Base-by-base conservation (phyloP, 2,329 filamentous ascomycete species). In the Xenoacremonium recifei region DNA sequence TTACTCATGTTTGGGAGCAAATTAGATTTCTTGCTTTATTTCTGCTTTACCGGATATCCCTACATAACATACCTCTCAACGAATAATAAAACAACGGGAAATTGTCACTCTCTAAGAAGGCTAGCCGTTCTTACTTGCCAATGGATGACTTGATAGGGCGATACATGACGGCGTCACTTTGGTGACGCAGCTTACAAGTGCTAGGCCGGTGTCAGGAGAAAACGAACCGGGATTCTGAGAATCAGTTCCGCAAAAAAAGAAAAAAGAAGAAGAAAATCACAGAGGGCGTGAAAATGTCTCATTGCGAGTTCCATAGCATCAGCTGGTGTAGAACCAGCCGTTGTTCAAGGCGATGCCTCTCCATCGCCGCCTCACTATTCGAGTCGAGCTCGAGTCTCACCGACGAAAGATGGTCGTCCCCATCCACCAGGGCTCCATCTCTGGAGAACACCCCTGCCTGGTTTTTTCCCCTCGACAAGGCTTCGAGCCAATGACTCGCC, bases 321-420 rank as follows among this genome's bases (percentile, higher is more conserved):
- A n/a, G n/a, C n/a, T n/a, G n/a, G 5, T 20, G 17, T 15, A 37
- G 30, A 40, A 39, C 50, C 45, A 53, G 44, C 47, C 44, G 18
- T 51, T 51, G 12, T 4, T 23, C 38, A 12, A 46, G 50, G 50
- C 50, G 44, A 38, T 32, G 21, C 36, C 17, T 35, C 38, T 35
- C 21, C 47, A 23, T 18, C 33, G 34, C 47, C 48, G 51, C 50
- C 51, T 54, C 48, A 51, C 45, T 44, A 16, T 47, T 38, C 16
- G 42, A 54, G 29, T 42, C 40, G 45, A 42, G 25, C 20, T n/a
- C 30, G 2, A 27, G 4, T 6, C 35, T 6, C 21, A 32, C 45
- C 47, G 47, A 40, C 30, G 40, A 30, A 19, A n/a, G n/a, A n/a
- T 30, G 40, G 40, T 23, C n/a, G 31, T 21, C 21, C 25, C 18